Evolutionary conservation across 306 rosid species (phyloP), one percentile per base, ranked within the genome.

Genomic region (Dalbergia cultrata): DNA sequence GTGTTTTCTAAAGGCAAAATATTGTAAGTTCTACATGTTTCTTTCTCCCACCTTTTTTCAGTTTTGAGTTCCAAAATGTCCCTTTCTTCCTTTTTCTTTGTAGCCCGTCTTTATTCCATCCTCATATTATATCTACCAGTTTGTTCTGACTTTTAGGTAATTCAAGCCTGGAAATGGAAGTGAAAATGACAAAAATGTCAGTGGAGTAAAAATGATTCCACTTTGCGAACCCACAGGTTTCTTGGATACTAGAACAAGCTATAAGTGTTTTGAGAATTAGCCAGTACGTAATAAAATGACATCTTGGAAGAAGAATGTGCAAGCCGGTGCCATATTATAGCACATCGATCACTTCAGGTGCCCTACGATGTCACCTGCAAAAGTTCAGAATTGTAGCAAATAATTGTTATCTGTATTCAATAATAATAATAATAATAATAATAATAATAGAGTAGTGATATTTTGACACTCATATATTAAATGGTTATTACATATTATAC

Each of bases 1-100:
- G 43, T 78, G 79, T 81, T 86, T 56, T 45, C 67, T 78, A 49
- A 1, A 34, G 65, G 31, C 59, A 82, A 14, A 82, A 75, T 58
- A 65, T 72, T 43, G 72, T 63, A 57, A 80, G 7, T 39, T 45
- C 69, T 13, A 57, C 43, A 50, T 67, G 68, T 64, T 72, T 79
- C 43, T 74, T 61, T 74, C 80, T 35, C 58, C 58, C 0, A 45
- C 37, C 43, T 58, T 72, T 58, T 54, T 57, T 59, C 14, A 41
- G 64, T 47, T 71, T 11, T 81, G 19, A 66, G 58, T 37, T 57
- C 45, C n/a, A 37, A 16, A 64, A 71, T 43, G 65, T 52, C 22
- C 35, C 68, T 13, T 18, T 65, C 57, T 58, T 16, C 34, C 17
- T 6, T 19, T 61, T 53, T 53, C 71, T 66, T 73, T 81, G 73